phyloP scores from a whole-genome alignment of 179 eudicot genomes.

The Corrigiola litoralis region DNA sequence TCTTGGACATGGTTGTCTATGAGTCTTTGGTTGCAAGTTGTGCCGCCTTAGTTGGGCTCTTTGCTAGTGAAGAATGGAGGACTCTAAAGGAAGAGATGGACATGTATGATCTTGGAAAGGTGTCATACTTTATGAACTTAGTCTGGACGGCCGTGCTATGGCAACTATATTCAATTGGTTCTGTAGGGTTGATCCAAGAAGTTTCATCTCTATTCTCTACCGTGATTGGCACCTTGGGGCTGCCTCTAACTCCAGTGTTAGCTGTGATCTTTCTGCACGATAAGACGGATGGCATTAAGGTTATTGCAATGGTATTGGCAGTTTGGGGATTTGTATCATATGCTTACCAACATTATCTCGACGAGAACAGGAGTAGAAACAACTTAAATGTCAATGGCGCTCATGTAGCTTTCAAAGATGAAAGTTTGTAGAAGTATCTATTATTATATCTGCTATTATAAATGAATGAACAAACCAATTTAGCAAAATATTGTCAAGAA shows the following conservation, averaged over 20 bases:
- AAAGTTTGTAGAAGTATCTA: no score
- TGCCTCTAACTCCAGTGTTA: slow-evolving; percentile 44
- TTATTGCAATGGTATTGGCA: slow-evolving; percentile 43
- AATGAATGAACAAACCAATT: no score
- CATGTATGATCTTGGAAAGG: slow-evolving; percentile 36
- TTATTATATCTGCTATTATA: no score
- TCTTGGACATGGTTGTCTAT: slow-evolving; percentile 44
- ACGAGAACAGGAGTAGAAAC: slow-evolving; percentile 20
- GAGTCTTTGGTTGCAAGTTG: slow-evolving; percentile 37
- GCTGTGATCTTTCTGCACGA: slow-evolving; percentile 46
- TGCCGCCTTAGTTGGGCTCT: slow-evolving; percentile 43
- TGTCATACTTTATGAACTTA: slow-evolving; percentile 48
- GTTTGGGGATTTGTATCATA: slow-evolving; percentile 53
- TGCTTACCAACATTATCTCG: slow-evolving; percentile 46
- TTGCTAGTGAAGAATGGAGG: slow-evolving; percentile 66
- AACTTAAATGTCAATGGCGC: no score
- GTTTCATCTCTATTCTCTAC: slow-evolving; percentile 65
- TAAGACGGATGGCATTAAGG: slow-evolving; percentile 47
- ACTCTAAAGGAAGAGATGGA: slow-evolving; percentile 43
- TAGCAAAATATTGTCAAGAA: no score
- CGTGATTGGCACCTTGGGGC: slow-evolving; percentile 37
- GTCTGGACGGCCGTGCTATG: slow-evolving; percentile 52
- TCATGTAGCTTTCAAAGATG: no score
- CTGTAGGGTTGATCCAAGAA: slow-evolving; percentile 54
- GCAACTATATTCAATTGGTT: slow-evolving; percentile 45